A percentile compares a stretch with the other conserved stretches of the same genome.
Evolutionary conservation across 768 basidiomycete genomes (phyloP).

Genomic region (Calocybe gangraenosa): DNA sequence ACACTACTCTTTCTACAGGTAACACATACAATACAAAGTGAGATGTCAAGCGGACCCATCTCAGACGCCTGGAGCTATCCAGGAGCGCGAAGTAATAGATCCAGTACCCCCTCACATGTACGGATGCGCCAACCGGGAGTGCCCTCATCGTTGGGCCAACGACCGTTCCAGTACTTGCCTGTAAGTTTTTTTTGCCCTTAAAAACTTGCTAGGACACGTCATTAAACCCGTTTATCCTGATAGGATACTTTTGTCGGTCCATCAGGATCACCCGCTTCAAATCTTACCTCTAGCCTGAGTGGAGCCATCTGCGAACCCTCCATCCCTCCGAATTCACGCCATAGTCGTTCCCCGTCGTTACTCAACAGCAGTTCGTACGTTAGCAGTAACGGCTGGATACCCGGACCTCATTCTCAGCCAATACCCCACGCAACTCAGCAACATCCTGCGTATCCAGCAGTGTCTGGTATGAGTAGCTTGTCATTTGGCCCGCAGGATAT

Average conservation of each 20-base stretch:
- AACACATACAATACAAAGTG: constrained; percentile 26
- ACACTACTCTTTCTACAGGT: constrained; percentile 31
- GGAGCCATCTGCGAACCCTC: constrained; percentile 59
- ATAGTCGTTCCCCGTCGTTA: constrained; percentile 14
- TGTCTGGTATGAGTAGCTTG: constrained; percentile 14
- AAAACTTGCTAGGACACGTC: constrained; percentile 17
- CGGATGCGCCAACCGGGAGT: constrained; percentile 34
- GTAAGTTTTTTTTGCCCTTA: constrained; percentile 34
- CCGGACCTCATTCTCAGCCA: constrained; percentile 10
- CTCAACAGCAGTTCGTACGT: constrained; percentile 9
- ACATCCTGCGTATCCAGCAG: constrained; percentile 23
- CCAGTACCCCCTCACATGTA: constrained; percentile 25
- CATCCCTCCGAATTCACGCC: constrained; percentile 24
- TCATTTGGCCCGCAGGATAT: constrained; percentile 19
- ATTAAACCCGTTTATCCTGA: neutral
- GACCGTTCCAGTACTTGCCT: too few relatives aligned
- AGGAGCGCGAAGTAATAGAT: constrained; percentile 25
- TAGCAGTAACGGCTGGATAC: constrained; percentile 5
- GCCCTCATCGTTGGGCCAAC: too few relatives aligned
- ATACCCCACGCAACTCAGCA: constrained; percentile 25
- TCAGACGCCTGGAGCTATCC: constrained; percentile 29
- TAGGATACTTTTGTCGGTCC: constrained; percentile 27
- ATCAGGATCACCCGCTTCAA: constrained; percentile 38
- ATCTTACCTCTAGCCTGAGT: constrained; percentile 47
- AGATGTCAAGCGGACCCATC: constrained; percentile 32